phyloP scores from a whole-genome alignment of 768 basidiomycete species.

The Chlorophyllum brunneum region DNA sequence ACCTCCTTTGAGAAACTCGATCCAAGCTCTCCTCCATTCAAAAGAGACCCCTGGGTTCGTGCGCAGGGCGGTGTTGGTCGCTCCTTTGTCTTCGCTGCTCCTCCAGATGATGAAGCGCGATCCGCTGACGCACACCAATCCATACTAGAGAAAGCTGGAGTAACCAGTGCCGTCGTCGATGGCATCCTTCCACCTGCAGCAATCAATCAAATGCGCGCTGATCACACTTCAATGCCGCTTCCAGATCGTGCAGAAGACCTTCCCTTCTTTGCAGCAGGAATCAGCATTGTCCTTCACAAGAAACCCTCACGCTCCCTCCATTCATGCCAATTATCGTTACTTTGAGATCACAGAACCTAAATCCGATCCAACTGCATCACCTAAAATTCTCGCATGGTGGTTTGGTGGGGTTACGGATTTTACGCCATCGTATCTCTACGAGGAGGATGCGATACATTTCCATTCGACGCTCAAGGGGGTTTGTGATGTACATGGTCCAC shows the following conservation, averaged over 20 bases:
- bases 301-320: constrained; percentile 91
- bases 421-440: constrained; percentile 89
- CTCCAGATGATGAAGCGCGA: constrained; percentile 29
- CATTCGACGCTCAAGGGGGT: constrained; percentile 73
- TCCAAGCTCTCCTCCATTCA: constrained; percentile 63
- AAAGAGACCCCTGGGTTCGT: constrained; percentile 78
- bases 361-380: constrained; percentile 28
- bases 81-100: constrained; percentile 76
- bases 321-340: constrained; percentile 96
- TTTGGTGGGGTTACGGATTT: constrained; percentile 96
- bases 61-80: constrained; percentile 70
- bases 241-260: constrained; percentile 58
- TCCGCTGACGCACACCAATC: constrained; percentile 27
- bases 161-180: constrained; percentile 91
- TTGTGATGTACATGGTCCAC: constrained; percentile 67
- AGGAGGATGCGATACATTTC: constrained; percentile 85
- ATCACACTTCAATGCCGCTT: constrained; percentile 76
- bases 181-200: constrained; percentile 85
- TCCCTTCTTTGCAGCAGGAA: constrained; percentile 91
- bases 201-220: constrained; percentile 91
- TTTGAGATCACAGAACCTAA: constrained; percentile 79
- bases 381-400: constrained; percentile 88
- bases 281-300: constrained; percentile 92
- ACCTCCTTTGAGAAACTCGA: constrained; percentile 75
- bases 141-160: constrained; percentile 91